Evolutionary conservation across 441 rosid species (phyloP).

Genomic region (Pelargonium citronellum): DNA sequence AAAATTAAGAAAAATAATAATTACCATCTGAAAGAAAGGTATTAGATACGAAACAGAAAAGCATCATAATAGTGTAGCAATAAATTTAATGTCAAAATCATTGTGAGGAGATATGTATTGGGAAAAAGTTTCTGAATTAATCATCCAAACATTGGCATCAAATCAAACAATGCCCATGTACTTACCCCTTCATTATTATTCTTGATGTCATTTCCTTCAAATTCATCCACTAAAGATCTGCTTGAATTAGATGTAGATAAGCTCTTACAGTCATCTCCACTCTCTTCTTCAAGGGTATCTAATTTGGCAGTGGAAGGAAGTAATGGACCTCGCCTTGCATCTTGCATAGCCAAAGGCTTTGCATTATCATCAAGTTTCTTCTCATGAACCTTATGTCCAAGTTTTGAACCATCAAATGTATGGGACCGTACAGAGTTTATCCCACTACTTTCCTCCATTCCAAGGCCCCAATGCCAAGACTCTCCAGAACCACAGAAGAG

Average conservation of each 20-base stretch:
- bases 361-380: slow-evolving; percentile 41
- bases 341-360: slow-evolving; percentile 37
- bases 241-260: slow-evolving; percentile 43
- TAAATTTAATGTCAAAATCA: neutral
- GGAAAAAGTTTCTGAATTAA: slow-evolving; percentile 6
- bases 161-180: neutral
- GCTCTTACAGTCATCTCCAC: slow-evolving; percentile 51
- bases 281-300: slow-evolving; percentile 50
- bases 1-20: neutral
- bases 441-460: slow-evolving; percentile 56
- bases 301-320: slow-evolving; percentile 39
- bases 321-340: slow-evolving; percentile 39
- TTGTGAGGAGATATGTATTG: neutral
- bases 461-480: slow-evolving; percentile 70
- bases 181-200: slow-evolving; percentile 53
- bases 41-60: neutral
- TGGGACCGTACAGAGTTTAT: slow-evolving; percentile 38
- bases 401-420: slow-evolving; percentile 35
- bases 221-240: slow-evolving; percentile 35
- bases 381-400: slow-evolving; percentile 32
- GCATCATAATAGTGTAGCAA: neutral
- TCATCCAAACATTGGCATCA: slow-evolving; percentile 11
- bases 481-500: slow-evolving; percentile 85
- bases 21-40: neutral
- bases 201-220: slow-evolving; percentile 27